phyloP scores from a whole-genome alignment of 2,329 filamentous ascomycete species.

The Alternaria panax region DNA sequence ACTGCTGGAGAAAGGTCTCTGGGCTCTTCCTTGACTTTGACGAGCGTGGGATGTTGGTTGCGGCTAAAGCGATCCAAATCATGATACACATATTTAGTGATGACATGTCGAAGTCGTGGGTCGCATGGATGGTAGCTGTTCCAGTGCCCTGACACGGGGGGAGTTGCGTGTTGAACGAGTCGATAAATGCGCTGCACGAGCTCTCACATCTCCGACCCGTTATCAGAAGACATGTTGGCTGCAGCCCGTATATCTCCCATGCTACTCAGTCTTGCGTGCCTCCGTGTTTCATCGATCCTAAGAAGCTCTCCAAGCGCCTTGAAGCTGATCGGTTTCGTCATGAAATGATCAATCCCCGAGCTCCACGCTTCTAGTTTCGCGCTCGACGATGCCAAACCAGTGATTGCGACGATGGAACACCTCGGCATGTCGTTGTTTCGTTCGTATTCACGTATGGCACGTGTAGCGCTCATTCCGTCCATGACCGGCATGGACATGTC shows the following conservation, averaged over 20 bases:
- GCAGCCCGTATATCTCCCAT: background rate
- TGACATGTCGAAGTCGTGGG: background rate
- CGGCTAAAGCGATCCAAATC: background rate
- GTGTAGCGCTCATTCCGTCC: slow-evolving; percentile 47
- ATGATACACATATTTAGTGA: background rate
- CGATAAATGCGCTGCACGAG: background rate
- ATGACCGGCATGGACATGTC: slow-evolving; percentile 50
- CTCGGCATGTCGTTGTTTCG: slow-evolving; percentile 19
- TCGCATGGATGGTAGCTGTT: background rate
- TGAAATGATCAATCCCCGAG: slow-evolving; percentile 41
- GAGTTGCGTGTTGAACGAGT: background rate
- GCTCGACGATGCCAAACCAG: slow-evolving; percentile 37
- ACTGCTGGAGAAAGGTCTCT: too few relatives aligned
- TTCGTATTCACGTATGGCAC: slow-evolving; percentile 44
- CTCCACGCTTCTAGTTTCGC: slow-evolving; percentile 38
- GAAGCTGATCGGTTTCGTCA: slow-evolving; percentile 45
- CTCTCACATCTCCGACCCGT: background rate
- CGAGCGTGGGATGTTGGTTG: background rate
- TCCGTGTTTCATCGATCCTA: slow-evolving; percentile 15
- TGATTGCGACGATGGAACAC: slow-evolving; percentile 38
- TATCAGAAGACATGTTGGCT: background rate
- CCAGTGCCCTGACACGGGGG: background rate
- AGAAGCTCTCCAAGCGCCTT: slow-evolving; percentile 31
- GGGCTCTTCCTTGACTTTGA: too few relatives aligned
- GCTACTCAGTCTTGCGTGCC: background rate